Evolutionary conservation across 768 basidiomycete species (phyloP).

Genomic region (Termitomyces sp.): DNA sequence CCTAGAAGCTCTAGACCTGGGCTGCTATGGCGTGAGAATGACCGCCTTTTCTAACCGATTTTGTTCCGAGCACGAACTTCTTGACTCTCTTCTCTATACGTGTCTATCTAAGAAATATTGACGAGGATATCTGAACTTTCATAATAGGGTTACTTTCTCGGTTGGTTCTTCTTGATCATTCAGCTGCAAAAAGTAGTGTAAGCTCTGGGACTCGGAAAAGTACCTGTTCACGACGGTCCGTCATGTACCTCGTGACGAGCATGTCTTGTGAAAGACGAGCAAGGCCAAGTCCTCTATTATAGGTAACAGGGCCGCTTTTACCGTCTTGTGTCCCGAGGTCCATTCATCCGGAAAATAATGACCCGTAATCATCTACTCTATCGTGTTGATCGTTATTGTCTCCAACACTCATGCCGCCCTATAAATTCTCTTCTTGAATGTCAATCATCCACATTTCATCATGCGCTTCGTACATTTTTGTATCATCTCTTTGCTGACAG

Average conservation of each 20-base stretch:
- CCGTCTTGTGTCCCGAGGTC: slow-evolving; percentile 1
- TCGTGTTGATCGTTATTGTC: background rate
- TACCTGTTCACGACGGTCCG: slow-evolving; percentile 5
- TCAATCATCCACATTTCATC: background rate
- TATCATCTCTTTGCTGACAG: slow-evolving; percentile 14
- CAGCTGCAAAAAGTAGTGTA: background rate
- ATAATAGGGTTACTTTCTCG: background rate
- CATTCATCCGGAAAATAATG: slow-evolving; percentile 3
- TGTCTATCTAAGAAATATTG: background rate
- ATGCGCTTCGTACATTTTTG: slow-evolving; percentile 23
- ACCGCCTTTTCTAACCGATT: background rate
- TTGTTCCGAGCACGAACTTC: background rate
- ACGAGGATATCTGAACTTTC: background rate
- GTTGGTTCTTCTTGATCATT: background rate
- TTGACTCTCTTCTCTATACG: background rate
- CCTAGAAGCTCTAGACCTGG: no score
- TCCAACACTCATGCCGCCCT: background rate
- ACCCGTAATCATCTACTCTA: slow-evolving; percentile 3
- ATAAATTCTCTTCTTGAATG: background rate
- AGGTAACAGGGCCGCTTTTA: slow-evolving; percentile 3
- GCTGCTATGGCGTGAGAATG: background rate
- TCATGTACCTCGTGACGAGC: slow-evolving; percentile 7
- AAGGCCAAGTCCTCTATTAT: background rate
- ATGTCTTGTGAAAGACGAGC: slow-evolving; percentile 6
- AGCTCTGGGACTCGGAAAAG: background rate